Conservation (phyloP, 2,329 filamentous ascomycete species). For the Talaromyces sp. region DNA sequence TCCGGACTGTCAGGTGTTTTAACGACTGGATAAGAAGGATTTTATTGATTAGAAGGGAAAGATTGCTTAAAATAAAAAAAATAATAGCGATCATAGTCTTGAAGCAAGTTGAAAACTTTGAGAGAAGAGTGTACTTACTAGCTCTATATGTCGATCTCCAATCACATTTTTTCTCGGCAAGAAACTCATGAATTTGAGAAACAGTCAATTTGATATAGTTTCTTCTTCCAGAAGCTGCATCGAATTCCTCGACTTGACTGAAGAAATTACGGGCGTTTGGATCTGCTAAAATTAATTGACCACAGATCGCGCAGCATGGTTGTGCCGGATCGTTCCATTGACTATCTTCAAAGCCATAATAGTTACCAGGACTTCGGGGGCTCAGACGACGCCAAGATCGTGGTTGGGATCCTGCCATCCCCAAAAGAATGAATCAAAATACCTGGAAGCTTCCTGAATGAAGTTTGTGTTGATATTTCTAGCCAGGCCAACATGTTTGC, state of each 20-base stretch:
- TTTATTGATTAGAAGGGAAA: neutral
- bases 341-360: neutral
- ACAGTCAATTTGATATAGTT: neutral
- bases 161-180: neutral
- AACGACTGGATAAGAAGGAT: neutral
- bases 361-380: neutral
- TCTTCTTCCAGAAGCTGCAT: neutral
- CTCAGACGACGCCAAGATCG: neutral
- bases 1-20: neutral
- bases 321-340: neutral
- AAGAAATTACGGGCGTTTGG: neutral
- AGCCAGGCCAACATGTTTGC: neutral
- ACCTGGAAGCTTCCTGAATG: neutral
- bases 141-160: slow-evolving; percentile 16
- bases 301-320: slow-evolving; percentile 6
- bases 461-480: neutral
- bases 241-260: neutral
- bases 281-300: neutral
- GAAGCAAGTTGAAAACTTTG: neutral
- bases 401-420: neutral
- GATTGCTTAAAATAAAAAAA: neutral
- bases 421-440: neutral
- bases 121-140: neutral
- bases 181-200: neutral
- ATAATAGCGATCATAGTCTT: neutral